Evolutionary conservation across 2,329 filamentous ascomycete genomes (phyloP).

Genomic region (Cryphonectria naterciae): DNA sequence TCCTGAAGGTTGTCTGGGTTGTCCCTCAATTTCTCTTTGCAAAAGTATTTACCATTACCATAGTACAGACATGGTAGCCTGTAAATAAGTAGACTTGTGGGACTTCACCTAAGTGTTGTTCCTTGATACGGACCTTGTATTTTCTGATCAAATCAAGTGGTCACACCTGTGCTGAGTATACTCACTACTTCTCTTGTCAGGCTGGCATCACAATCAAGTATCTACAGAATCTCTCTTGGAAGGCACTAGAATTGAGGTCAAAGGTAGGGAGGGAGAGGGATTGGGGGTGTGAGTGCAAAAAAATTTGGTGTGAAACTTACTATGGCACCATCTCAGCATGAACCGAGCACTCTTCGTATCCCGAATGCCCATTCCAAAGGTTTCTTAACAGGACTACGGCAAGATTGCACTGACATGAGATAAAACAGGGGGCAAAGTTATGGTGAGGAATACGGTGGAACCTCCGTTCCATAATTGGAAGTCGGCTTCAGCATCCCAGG

Average conservation of each 20-base stretch:
- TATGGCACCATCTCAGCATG: background rate
- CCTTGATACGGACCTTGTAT: background rate
- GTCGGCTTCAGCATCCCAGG: slow-evolving; percentile 13
- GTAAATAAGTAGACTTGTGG: background rate
- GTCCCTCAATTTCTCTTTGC: background rate
- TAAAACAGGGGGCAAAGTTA: background rate
- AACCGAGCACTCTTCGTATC: slow-evolving; percentile 4
- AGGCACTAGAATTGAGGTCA: background rate
- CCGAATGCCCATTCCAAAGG: background rate
- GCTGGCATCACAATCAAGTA: background rate
- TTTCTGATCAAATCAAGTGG: background rate
- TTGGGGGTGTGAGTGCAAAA: background rate
- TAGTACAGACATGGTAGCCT: background rate
- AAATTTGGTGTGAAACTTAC: slow-evolving; percentile 5
- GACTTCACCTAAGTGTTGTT: background rate
- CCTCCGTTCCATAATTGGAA: slow-evolving; percentile 23
- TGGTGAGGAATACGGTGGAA: background rate
- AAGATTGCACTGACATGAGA: background rate
- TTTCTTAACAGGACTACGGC: background rate
- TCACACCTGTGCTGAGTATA: background rate
- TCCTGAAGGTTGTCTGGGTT: background rate
- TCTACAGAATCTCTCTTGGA: background rate
- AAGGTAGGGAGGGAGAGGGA: background rate
- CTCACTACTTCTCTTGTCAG: background rate
- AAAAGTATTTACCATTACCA: background rate